Evolutionary conservation across 352 stramenopile genomes (phyloP).

Genomic region (Globisporangium perplexum): DNA sequence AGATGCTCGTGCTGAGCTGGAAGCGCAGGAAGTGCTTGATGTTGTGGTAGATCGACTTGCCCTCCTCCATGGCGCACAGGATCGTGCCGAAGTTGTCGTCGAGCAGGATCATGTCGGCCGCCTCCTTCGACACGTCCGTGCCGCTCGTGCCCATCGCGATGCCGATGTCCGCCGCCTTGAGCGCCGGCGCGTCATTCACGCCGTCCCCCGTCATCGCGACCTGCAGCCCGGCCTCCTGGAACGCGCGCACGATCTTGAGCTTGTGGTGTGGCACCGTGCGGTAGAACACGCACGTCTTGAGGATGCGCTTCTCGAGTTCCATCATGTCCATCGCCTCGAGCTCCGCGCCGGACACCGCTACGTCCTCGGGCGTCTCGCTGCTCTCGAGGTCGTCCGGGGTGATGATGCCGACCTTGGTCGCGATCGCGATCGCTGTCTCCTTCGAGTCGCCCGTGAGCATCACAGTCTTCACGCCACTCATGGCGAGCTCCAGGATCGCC

Average conservation of each 20-base stretch:
- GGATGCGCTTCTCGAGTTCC: conserved; percentile 76
- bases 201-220: conserved; percentile 99
- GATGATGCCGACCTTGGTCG: conserved; percentile 92
- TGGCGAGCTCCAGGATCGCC: conserved; percentile 45
- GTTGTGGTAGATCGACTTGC: conserved; percentile 94
- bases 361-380: conserved; percentile 26
- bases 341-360: conserved; percentile 83
- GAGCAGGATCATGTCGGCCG: conserved; percentile 96
- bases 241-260: conserved; percentile 92
- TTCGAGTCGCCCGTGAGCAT: conserved; percentile 96
- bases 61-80: conserved; percentile 93
- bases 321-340: conserved; percentile 89
- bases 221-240: conserved; percentile 79
- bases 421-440: conserved; percentile 95
- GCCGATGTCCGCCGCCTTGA: conserved; percentile 96
- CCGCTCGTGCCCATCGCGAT: conserved; percentile 98
- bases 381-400: conserved; percentile 36
- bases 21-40: conserved; percentile 94
- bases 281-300: conserved; percentile 94
- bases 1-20: conserved; percentile 95
- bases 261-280: conserved; percentile 94
- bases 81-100: conserved; percentile 98
- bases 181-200: conserved; percentile 97
- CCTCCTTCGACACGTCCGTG: conserved; percentile 97
- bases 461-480: conserved; percentile 65